These are phyloP conservation scores for Epichloe baconii DNA, from an alignment of 2,329 filamentous ascomycete genomes.

Conservation along the genomic window DNA sequence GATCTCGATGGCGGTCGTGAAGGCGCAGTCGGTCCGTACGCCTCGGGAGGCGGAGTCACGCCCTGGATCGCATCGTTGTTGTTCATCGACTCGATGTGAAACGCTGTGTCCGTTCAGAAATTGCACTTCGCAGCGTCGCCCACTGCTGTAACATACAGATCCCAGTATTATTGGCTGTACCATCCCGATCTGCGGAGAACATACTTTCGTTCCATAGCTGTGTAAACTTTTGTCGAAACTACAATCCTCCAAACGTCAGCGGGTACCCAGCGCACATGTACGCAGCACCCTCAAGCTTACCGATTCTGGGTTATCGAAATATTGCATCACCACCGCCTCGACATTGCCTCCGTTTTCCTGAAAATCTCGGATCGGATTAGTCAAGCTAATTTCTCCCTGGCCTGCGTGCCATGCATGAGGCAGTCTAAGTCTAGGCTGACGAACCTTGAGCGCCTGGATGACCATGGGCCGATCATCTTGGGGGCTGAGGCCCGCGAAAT, in stretches of 20 bases:
- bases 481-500: constrained; percentile 25
- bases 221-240: constrained; percentile 36
- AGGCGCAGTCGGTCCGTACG: constrained; percentile 32
- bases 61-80: constrained; percentile 30
- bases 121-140: neutral
- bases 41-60: constrained; percentile 26
- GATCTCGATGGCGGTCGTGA: constrained; percentile 51
- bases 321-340: constrained; percentile 37
- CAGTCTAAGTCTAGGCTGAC: neutral
- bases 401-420: neutral
- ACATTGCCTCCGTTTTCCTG: constrained; percentile 31
- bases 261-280: neutral
- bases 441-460: constrained; percentile 28
- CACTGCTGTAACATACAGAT: constrained; percentile 27
- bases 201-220: constrained; percentile 39
- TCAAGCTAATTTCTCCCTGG: neutral
- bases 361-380: neutral
- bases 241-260: neutral
- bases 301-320: constrained; percentile 31
- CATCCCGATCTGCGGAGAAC: constrained; percentile 41
- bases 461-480: constrained; percentile 26
- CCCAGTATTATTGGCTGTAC: constrained; percentile 26
- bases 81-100: constrained; percentile 42
- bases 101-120: constrained; percentile 24
- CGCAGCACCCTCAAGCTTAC: constrained; percentile 12